Base-by-base conservation (phyloP, 495 filamentous ascomycete genomes). In the Rhypophila decipiens region DNA sequence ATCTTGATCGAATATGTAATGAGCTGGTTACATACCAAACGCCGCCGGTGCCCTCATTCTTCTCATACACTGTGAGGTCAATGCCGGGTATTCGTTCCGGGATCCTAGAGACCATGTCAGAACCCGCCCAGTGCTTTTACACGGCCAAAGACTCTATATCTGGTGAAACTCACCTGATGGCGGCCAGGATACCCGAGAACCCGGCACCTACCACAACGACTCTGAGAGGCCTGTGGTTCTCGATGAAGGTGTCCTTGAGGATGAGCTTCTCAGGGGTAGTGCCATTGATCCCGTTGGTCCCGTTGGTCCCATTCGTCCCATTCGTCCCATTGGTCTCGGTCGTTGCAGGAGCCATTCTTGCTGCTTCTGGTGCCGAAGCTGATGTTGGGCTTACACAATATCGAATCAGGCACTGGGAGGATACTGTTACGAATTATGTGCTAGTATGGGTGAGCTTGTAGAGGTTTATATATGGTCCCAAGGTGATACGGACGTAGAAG, bases 131-230 rank as follows among this genome's bases (percentile, higher is more conserved):
- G n/a, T n/a, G n/a, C n/a, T n/a, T n/a, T n/a, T n/a, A n/a, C n/a
- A n/a, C n/a, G n/a, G n/a, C n/a, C n/a, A n/a, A n/a, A n/a, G n/a
- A n/a, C n/a, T n/a, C n/a, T n/a, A n/a, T n/a, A n/a, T n/a, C n/a
- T n/a, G n/a, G n/a, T n/a, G n/a, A n/a, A 19, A 40, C 39, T 29
- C 17, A 60, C 57, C 65, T 51, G 44, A 71, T 66, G 20, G 66
- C 69, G 3, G 62, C 44, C n/a, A 59, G 64, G 20, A 78, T 76
- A 1, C 74, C 74, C 2, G 70, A 74, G 44, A 65, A 74, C 7
- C 74, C 74, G 24, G 73, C 72, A 5, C 74, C 74, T 34, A 77
- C 64, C 1, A 74, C 64, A 8, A 71, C 52, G 15, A 76, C 73
- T 44, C 67, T 70, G 19, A 77, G 50, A 5, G 67, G 71, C 19